phyloP scores from a whole-genome alignment of 2,329 filamentous ascomycete species.

The Apiospora sp. region DNA sequence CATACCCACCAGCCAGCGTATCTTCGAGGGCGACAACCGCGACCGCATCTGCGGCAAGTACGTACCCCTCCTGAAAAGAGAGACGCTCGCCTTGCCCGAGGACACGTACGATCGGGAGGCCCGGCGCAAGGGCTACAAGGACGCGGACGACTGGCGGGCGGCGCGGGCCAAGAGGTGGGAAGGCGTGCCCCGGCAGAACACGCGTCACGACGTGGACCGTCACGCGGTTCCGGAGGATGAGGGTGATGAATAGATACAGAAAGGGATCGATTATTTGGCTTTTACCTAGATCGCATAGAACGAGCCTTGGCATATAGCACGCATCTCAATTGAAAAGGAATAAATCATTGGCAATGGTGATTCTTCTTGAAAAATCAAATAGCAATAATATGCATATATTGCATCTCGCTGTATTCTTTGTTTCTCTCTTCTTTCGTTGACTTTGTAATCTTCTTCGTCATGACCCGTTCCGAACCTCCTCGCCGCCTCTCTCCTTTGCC shows the following conservation, averaged over 20 bases:
- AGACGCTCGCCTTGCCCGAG: slow-evolving; percentile 56
- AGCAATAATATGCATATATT: background rate
- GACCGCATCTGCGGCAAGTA: slow-evolving; percentile 62
- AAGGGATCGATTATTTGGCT: background rate
- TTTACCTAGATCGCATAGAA: background rate
- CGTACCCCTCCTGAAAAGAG: slow-evolving; percentile 61
- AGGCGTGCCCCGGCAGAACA: slow-evolving; percentile 24
- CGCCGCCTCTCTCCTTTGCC: background rate
- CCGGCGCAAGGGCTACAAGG: slow-evolving; percentile 64
- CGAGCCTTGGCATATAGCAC: background rate
- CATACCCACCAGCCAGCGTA: slow-evolving; percentile 40
- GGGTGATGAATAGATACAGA: slow-evolving; percentile 38
- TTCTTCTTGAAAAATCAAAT: background rate
- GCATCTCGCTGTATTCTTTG: background rate
- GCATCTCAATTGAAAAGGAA: background rate
- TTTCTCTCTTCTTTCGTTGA: no score
- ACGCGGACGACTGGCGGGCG: slow-evolving; percentile 54
- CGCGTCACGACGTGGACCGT: background rate
- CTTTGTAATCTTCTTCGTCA: background rate
- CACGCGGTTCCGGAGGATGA: slow-evolving; percentile 33
- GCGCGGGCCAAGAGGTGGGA: slow-evolving; percentile 34
- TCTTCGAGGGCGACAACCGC: slow-evolving; percentile 65
- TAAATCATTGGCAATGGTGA: background rate
- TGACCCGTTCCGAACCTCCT: background rate
- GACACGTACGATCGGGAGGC: slow-evolving; percentile 69